Evolutionary conservation across 768 basidiomycete species (phyloP).

Genomic region (Termitomyces eurrhizus): DNA sequence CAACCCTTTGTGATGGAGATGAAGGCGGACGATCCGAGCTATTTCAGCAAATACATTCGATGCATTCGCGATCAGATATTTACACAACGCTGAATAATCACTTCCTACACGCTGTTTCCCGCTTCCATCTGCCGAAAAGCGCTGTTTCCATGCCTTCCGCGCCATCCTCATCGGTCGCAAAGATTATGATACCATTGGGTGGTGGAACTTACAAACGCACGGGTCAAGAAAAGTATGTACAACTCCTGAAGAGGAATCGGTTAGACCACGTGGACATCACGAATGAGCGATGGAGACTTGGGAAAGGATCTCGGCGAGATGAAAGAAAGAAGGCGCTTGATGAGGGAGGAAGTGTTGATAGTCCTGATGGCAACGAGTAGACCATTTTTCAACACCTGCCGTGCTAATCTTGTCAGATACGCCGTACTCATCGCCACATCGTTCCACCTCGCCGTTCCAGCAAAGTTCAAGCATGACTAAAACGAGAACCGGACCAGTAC

Average conservation of each 20-base stretch:
- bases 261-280: conserved; percentile 66
- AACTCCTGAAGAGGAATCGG: conserved; percentile 62
- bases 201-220: conserved; percentile 63
- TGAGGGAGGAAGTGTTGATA: conserved; percentile 14
- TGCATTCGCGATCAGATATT: conserved; percentile 59
- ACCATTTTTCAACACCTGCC: background rate
- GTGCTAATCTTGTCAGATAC: background rate
- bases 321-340: conserved; percentile 28
- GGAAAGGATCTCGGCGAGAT: conserved; percentile 51
- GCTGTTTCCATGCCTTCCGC: conserved; percentile 29
- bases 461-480: background rate
- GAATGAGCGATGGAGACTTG: conserved; percentile 76
- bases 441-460: background rate
- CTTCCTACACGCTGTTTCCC: conserved; percentile 55
- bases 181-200: conserved; percentile 59
- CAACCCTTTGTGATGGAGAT: conserved; percentile 14
- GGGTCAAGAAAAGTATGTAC: conserved; percentile 51
- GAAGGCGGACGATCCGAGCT: conserved; percentile 32
- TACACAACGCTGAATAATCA: conserved; percentile 60
- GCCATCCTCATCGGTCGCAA: background rate
- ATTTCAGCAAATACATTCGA: conserved; percentile 49
- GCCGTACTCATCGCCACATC: background rate
- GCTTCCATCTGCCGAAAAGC: conserved; percentile 37
- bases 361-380: conserved; percentile 20
- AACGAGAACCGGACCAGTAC: background rate